phyloP scores from a whole-genome alignment of 805 yeast species.

The Candida yuanshanica region DNA sequence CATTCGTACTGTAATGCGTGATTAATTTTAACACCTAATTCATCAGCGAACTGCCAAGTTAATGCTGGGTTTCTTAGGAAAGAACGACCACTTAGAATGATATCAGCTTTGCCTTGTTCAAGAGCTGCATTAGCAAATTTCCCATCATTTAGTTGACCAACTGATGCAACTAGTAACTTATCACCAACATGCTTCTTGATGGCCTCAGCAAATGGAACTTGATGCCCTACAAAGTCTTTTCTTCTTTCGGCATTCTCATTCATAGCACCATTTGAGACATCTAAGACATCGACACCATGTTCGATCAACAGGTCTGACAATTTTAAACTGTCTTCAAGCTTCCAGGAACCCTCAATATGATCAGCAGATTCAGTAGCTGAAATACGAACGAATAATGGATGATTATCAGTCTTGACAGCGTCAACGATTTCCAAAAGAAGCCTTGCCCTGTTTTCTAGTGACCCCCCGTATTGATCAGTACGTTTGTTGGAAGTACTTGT shows the following conservation, averaged over 20 bases:
- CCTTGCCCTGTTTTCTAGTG: slow-evolving; percentile 50
- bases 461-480: slow-evolving; percentile 60
- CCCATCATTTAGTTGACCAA: slow-evolving; percentile 37
- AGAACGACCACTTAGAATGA: slow-evolving; percentile 39
- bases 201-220: slow-evolving; percentile 34
- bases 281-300: slow-evolving; percentile 46
- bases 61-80: slow-evolving; percentile 47
- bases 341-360: slow-evolving; percentile 17
- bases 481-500: slow-evolving; percentile 41
- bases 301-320: slow-evolving; percentile 35
- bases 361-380: slow-evolving; percentile 16
- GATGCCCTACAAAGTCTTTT: slow-evolving; percentile 25
- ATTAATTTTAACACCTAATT: slow-evolving; percentile 36
- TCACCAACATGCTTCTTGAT: slow-evolving; percentile 42
- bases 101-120: slow-evolving; percentile 40
- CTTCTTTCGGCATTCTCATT: slow-evolving; percentile 26
- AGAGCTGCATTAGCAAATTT: slow-evolving; percentile 34
- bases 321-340: slow-evolving; percentile 18
- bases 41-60: slow-evolving; percentile 45
- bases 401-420: slow-evolving; percentile 28
- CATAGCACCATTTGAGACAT: slow-evolving; percentile 51
- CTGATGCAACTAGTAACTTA: slow-evolving; percentile 37
- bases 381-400: slow-evolving; percentile 35
- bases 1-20: slow-evolving; percentile 31
- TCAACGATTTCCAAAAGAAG: slow-evolving; percentile 45